Base-by-base conservation (phyloP, 1,284 basidiomycete genomes). In the Marasmius oreades region DNA sequence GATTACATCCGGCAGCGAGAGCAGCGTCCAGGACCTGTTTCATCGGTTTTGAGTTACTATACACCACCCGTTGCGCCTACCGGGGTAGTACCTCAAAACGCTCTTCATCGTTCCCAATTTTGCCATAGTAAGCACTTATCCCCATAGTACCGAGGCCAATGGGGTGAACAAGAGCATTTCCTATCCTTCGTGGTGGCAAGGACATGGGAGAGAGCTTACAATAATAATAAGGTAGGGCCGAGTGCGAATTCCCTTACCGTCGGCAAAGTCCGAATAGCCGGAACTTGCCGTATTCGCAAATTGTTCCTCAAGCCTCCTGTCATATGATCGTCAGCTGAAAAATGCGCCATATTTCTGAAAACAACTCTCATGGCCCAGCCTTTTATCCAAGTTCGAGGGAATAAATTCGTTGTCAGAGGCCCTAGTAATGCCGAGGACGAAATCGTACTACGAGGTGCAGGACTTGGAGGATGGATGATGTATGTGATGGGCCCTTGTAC, bases 371-470 rank as follows among this genome's bases (percentile, higher is more conserved):
- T 43, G 39, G 16, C 8, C 44, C 66, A 65, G 66, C 63, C 76
- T 42, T 72, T 77, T 54, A 64, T 84, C 28, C 76, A 71, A 54
- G 76, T 82, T 10, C 69, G 67, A 14, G 80, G 80, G 8, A 79
- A 73, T 7, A 77, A 76, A 62, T 71, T 85, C 61, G 76, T 84
- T 43, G 77, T 50, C 24, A 4, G 14, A n/a, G 47, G 28, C 18
- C 14, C 81, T 59, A 33, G 33, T 33, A 70, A 69, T 24, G 65
- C 77, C 39, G 79, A 73, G 8, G 72, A 79, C 42, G 74, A 79
- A 57, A 68, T 83, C 48, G 71, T 82, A 61, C 69, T 85, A 44
- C 74, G 80, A 7, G 84, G 83, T 26, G 82, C 81, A 36, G 83
- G 82, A 24, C 70, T 84, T 18, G 82, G 81, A 45, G 82, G 81